These are phyloP conservation scores for Selaginella moellendorffii DNA, from an alignment of 75 land plant species.

Conservation along the genomic window DNA sequence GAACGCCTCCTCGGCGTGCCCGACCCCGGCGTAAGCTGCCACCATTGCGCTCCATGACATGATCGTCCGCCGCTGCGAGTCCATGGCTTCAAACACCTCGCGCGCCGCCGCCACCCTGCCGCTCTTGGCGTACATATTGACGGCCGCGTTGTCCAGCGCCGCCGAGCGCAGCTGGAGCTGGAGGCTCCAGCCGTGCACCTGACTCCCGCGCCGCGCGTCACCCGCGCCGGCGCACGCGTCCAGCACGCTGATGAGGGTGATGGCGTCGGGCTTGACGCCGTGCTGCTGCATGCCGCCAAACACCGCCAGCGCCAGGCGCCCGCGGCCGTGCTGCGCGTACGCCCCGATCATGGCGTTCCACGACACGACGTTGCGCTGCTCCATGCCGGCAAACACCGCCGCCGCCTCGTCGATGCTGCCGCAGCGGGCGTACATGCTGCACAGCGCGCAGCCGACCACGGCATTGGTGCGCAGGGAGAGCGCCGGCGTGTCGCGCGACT, in stretches of 20 bases:
- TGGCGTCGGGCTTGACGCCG: not conserved
- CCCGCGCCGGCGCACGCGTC: not conserved
- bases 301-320: not conserved
- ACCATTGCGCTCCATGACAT: slow-evolving; percentile 7
- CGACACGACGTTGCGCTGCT: not conserved
- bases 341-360: slow-evolving; percentile 6
- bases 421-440: not conserved
- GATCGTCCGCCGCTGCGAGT: not conserved
- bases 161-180: not conserved
- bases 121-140: slow-evolving; percentile 1
- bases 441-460: not conserved
- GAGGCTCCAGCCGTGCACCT: not conserved
- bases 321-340: slow-evolving; percentile 3
- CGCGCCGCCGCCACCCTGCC: not conserved
- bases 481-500: too few species aligned
- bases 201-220: not conserved
- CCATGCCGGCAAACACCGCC: not conserved
- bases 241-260: not conserved
- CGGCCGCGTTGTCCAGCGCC: not conserved
- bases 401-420: slow-evolving; percentile 1
- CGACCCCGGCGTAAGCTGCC: not conserved
- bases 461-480: not conserved
- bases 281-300: not conserved
- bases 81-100: not conserved
- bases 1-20: not conserved